phyloP scores from a whole-genome alignment of 75 land plant species.

The Cryptomeria japonica region DNA sequence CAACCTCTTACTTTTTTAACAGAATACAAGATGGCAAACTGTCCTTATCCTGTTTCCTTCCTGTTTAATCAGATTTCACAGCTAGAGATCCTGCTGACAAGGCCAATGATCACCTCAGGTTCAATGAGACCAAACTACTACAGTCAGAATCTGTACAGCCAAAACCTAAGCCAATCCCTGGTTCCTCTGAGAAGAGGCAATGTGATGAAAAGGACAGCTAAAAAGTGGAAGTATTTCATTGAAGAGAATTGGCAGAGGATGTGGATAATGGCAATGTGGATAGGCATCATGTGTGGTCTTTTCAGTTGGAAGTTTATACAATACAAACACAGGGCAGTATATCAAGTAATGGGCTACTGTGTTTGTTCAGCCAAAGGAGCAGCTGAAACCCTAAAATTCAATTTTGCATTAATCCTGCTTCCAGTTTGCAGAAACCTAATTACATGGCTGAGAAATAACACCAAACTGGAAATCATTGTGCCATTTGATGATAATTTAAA shows the following conservation, averaged over 20 bases:
- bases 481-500: slow-evolving; percentile 25
- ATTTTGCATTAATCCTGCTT: slow-evolving; percentile 17
- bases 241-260: slow-evolving; percentile 18
- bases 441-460: slow-evolving; percentile 27
- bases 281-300: slow-evolving; percentile 8
- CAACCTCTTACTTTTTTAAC: too few species aligned
- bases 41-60: not conserved
- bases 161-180: slow-evolving; percentile 12
- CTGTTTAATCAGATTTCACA: slow-evolving; percentile 20
- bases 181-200: not conserved
- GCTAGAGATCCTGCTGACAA: slow-evolving; percentile 23
- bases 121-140: slow-evolving; percentile 67
- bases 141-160: slow-evolving; percentile 23
- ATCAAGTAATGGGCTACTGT: slow-evolving; percentile 25
- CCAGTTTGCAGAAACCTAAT: slow-evolving; percentile 4
- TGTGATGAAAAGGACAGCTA: not conserved
- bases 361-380: slow-evolving; percentile 23
- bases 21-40: too few species aligned
- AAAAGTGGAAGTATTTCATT: not conserved
- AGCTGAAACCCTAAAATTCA: slow-evolving; percentile 27
- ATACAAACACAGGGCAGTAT: slow-evolving; percentile 19
- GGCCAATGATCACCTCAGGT: slow-evolving; percentile 27
- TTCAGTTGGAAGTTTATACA: slow-evolving; percentile 26
- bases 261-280: slow-evolving; percentile 12
- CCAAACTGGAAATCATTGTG: slow-evolving; percentile 10